These are phyloP conservation scores for Mrakiaceae sp. DNA, from an alignment of 1,284 basidiomycete genomes.

Conservation along the genomic window DNA sequence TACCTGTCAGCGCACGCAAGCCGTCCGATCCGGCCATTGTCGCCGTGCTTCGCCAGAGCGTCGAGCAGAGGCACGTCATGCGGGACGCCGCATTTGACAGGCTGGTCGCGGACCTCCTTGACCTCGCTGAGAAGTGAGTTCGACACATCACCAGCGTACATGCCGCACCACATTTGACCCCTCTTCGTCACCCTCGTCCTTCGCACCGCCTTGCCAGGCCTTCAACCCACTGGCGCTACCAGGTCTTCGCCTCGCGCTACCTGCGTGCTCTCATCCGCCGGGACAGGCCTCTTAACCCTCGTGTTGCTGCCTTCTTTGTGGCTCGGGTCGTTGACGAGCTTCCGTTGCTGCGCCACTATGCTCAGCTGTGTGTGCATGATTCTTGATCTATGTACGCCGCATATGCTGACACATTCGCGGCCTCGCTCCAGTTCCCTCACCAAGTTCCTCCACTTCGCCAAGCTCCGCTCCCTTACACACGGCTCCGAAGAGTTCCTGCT, in stretches of 20 bases:
- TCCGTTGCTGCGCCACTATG: slow-evolving; percentile 60
- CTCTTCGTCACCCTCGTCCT: slow-evolving; percentile 14
- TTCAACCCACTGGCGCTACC: slow-evolving; percentile 72
- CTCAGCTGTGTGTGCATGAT: slow-evolving; percentile 49
- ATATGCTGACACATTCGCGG: slow-evolving; percentile 17
- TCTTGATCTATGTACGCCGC: background rate
- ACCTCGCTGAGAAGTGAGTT: slow-evolving; percentile 43
- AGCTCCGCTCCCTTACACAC: slow-evolving; percentile 68
- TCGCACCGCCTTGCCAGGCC: slow-evolving; percentile 42
- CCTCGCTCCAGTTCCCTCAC: slow-evolving; percentile 49
- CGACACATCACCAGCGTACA: no score
- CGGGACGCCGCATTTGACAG: slow-evolving; percentile 35
- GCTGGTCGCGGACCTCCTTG: slow-evolving; percentile 47
- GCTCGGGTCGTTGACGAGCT: slow-evolving; percentile 10
- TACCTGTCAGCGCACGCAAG: slow-evolving; percentile 17
- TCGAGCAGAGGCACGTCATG: slow-evolving; percentile 24
- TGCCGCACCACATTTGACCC: no score
- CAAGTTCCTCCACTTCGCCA: slow-evolving; percentile 63
- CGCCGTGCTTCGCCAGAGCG: slow-evolving; percentile 26
- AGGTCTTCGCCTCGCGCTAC: slow-evolving; percentile 64
- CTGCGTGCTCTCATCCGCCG: slow-evolving; percentile 61
- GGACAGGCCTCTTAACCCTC: slow-evolving; percentile 54
- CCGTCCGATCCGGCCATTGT: slow-evolving; percentile 27
- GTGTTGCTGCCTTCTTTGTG: slow-evolving; percentile 22
- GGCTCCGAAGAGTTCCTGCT: slow-evolving; percentile 56